Conservation (phyloP, 108 stramenopile species). For the Seminavis robusta region DNA sequence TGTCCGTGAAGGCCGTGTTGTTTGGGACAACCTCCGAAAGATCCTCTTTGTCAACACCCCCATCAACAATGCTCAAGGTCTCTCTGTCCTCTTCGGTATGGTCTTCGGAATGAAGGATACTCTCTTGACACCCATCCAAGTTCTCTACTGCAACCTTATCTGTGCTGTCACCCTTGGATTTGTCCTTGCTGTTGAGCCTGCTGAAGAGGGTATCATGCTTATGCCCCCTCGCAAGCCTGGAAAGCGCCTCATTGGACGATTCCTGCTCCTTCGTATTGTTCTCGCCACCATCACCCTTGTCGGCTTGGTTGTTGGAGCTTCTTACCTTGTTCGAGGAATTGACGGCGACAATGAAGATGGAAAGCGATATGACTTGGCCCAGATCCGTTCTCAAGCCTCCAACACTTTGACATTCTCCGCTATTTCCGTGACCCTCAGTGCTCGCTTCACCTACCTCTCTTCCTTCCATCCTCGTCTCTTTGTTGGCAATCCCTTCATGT, state of each 20-base stretch:
- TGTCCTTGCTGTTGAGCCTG: slow-evolving; percentile 76
- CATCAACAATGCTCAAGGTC: slow-evolving; percentile 82
- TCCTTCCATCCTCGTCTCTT: slow-evolving; percentile 56
- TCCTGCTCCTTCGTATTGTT: slow-evolving; percentile 65
- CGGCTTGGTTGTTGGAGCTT: slow-evolving; percentile 41
- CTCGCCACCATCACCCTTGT: slow-evolving; percentile 61
- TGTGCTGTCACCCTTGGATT: slow-evolving; percentile 85
- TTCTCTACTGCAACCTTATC: slow-evolving; percentile 83
- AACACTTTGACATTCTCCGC: slow-evolving; percentile 83
- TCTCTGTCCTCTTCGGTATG: slow-evolving; percentile 71
- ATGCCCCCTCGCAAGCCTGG: slow-evolving; percentile 68
- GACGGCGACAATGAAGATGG: slow-evolving; percentile 6
- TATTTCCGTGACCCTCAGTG: slow-evolving; percentile 69
- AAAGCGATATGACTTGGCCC: slow-evolving; percentile 10
- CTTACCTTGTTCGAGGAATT: slow-evolving; percentile 35
- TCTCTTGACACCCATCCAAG: slow-evolving; percentile 69
- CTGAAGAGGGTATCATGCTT: slow-evolving; percentile 70
- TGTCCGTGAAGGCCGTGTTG: slow-evolving; percentile 75
- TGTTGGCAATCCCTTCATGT: slow-evolving; percentile 52
- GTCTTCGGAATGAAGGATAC: slow-evolving; percentile 47
- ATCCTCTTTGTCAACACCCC: slow-evolving; percentile 74
- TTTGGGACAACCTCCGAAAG: slow-evolving; percentile 83
- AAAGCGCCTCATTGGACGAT: slow-evolving; percentile 79
- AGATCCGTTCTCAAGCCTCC: slow-evolving; percentile 56
- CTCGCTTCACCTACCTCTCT: slow-evolving; percentile 68